Evolutionary conservation across 2,329 filamentous ascomycete genomes (phyloP), one percentile per base, ranked within the genome.

Genomic region (Reticulascus tulasneorum): DNA sequence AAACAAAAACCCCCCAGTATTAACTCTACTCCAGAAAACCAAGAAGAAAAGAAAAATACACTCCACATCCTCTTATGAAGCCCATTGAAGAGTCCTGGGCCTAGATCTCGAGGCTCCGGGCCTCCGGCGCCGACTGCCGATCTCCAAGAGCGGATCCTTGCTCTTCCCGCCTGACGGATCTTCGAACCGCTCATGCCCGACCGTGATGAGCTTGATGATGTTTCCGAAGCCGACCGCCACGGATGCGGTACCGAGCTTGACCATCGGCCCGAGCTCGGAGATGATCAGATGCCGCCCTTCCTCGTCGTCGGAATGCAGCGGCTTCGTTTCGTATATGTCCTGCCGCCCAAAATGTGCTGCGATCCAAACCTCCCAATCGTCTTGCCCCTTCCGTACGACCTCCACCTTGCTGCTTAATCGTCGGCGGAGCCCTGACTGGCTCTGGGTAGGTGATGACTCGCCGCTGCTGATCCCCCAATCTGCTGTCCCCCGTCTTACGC

Each of bases 141-240:
- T 47, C 16, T 57, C 64, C 40, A 55, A 53, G n/a, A n/a, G n/a
- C 51, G 49, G 46, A 9, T 52, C 46, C 24, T 62, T 57, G 4
- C 54, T 47, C 23, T 52, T 46, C 10, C 35, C 48, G 4, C 52
- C 48, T 30, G 51, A 60, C 16, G 49, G 50, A 18, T 56, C 55
- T 12, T 81, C 77, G 48, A 83, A 84, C 21, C 75, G 66, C 51
- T 84, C 82, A 44, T 77, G 72, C 6, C 82, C 83, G 6, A 83
- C 65, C 3, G 75, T 77, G 37, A 89, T 71, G 33, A 89, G 63
- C 59, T 88, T 89, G 50, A 89, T 69, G 2, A 77, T 69, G 47
- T 88, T 85, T 10, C 84, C 86, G 40, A 89, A 78, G 0, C 75
- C 82, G 20, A 90, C 73, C 0, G 78, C 85, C 4, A 86, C 69